Conservation (phyloP, 2,329 filamentous ascomycete species). For the Leptographium lundbergii region DNA sequence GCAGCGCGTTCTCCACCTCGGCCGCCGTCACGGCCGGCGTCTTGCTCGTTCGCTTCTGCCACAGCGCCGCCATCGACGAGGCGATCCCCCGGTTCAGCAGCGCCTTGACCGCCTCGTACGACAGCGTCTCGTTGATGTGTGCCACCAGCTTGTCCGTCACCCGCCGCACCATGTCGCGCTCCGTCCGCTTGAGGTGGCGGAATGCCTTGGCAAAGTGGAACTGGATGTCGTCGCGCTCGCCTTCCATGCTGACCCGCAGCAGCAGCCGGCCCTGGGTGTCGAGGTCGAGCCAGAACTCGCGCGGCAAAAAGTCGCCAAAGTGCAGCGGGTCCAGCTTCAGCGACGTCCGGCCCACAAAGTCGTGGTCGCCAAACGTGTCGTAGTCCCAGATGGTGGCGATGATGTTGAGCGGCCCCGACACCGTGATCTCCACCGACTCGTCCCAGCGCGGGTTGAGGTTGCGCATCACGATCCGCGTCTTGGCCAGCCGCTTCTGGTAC, state of each 20-base stretch:
- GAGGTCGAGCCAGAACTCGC: slow-evolving; percentile 95
- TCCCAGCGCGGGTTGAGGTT: slow-evolving; percentile 95
- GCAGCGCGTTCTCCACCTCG: slow-evolving; percentile 70
- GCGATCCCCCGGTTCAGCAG: slow-evolving; percentile 53
- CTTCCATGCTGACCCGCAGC: slow-evolving; percentile 94
- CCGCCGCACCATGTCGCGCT: slow-evolving; percentile 95
- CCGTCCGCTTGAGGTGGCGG: slow-evolving; percentile 83
- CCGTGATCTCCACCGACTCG: slow-evolving; percentile 91
- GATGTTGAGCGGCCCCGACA: slow-evolving; percentile 79
- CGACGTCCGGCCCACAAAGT: slow-evolving; percentile 93
- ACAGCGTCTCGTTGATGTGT: slow-evolving; percentile 85
- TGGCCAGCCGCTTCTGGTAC: slow-evolving; percentile 90
- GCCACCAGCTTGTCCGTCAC: slow-evolving; percentile 96
- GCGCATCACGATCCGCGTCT: slow-evolving; percentile 82
- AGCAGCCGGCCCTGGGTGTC: slow-evolving; percentile 88
- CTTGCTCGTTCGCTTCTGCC: slow-evolving; percentile 46
- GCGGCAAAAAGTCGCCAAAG: slow-evolving; percentile 88
- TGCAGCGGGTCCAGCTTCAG: slow-evolving; percentile 96
- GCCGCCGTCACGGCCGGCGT: slow-evolving; percentile 39
- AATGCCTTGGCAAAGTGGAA: slow-evolving; percentile 98
- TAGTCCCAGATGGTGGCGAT: slow-evolving; percentile 98
- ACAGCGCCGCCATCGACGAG: slow-evolving; percentile 58
- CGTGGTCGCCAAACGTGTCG: slow-evolving; percentile 92
- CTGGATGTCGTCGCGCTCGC: slow-evolving; percentile 93
- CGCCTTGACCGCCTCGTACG: slow-evolving; percentile 62